Evolutionary conservation across 352 stramenopile genomes (phyloP), one percentile per base, ranked within the genome.

Genomic region (Phytopythium sindhum): DNA sequence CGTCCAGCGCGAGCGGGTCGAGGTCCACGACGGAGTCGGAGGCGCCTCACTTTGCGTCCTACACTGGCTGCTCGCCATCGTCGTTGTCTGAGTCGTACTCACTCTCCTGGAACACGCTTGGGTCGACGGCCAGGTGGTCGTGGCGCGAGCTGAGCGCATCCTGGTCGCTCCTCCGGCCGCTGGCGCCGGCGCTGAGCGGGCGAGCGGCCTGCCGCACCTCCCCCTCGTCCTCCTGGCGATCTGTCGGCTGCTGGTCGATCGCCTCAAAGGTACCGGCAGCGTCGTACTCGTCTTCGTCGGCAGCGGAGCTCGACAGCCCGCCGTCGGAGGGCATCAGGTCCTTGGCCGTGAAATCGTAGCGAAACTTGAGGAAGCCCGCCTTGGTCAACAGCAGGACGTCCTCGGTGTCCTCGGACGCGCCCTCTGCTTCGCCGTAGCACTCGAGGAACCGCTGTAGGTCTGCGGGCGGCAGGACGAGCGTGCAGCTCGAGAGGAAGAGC

Each of bases 361-460:
- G 77, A 45, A 90, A 88, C 61, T 74, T 80, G 57, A 87, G 29
- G 35, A 85, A 90, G 0, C 70, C 62, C 19, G 69, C 58, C 61
- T 86, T 84, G 8, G 73, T 80, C 21, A 90, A 69, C 23, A 39
- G 21, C 33, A 60, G n/a, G 10, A 7, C 28, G 23, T 50, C 35
- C 11, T 50, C 54, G 10, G 5, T 17, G 3, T 39, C 48, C 15
- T 55, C 47, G 1, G 26, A 78, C 52, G 4, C 58, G 29, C n/a
- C 64, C 60, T 10, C 47, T 2, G 67, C 53, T 28, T 80, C 77
- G 39, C 73, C 68, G 52, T 82, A 88, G 23, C 77, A 67, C 61
- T 90, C 81, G 5, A 90, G 60, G 35, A 90, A 80, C 26, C 81
- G 75, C 58, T 74, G 63, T 14, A 84, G 76, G 39, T 88, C 81